Evolutionary conservation across 2,329 filamentous ascomycete species (phyloP).

Genomic region (Fusarium zealandicum): DNA sequence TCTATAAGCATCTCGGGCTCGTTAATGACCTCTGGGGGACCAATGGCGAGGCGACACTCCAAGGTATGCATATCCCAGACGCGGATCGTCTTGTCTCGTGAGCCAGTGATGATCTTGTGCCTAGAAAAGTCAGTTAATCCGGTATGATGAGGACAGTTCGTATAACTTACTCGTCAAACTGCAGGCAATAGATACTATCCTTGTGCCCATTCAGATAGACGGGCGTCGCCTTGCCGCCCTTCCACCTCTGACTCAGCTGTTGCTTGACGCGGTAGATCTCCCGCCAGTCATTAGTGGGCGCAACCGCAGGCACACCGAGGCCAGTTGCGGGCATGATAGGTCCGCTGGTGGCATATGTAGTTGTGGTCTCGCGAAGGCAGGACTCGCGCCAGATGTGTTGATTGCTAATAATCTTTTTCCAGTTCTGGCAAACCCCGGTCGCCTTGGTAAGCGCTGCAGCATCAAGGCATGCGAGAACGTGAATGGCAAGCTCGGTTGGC

Average conservation of each 20-base stretch:
- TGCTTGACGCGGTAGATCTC: constrained; percentile 81
- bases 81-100: constrained; percentile 91
- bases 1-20: constrained; percentile 59
- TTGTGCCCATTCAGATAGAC: constrained; percentile 92
- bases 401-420: constrained; percentile 57
- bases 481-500: constrained; percentile 65
- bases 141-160: background rate
- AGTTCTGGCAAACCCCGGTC: constrained; percentile 58
- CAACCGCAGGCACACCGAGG: constrained; percentile 62
- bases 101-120: constrained; percentile 95
- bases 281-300: constrained; percentile 80
- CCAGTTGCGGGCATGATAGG: constrained; percentile 62
- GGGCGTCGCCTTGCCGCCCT: constrained; percentile 75
- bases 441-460: constrained; percentile 58
- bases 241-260: constrained; percentile 81
- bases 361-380: constrained; percentile 67
- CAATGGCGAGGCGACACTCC: constrained; percentile 85
- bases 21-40: constrained; percentile 71
- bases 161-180: constrained; percentile 86
- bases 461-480: constrained; percentile 65
- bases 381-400: constrained; percentile 70
- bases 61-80: constrained; percentile 95
- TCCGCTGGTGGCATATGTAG: constrained; percentile 64
- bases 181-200: constrained; percentile 96
- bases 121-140: constrained; percentile 55